Conservation (phyloP, 768 basidiomycete genomes). For the Collybiopsis luxurians region DNA sequence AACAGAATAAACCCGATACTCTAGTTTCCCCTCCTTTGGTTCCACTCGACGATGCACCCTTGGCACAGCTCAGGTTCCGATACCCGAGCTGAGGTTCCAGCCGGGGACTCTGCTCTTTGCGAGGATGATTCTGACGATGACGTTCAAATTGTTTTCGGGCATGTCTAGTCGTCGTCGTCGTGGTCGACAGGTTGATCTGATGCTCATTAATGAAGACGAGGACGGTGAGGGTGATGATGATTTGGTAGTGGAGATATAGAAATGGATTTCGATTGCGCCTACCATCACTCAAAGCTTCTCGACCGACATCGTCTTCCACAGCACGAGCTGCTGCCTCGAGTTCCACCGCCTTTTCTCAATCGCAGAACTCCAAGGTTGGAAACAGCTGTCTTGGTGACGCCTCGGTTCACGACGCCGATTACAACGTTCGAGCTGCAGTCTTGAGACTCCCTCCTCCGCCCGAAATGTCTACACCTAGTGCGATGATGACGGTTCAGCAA, state of each 20-base stretch:
- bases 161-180: constrained; percentile 19
- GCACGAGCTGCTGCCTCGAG: neutral
- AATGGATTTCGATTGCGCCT: neutral
- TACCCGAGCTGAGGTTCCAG: constrained; percentile 58
- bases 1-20: no score
- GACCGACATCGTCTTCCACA: neutral
- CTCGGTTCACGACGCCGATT: constrained; percentile 55
- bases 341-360: neutral
- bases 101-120: constrained; percentile 44
- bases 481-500: constrained; percentile 55
- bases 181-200: constrained; percentile 13
- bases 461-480: constrained; percentile 47
- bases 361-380: constrained; percentile 8
- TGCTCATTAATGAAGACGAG: constrained; percentile 18
- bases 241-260: constrained; percentile 6
- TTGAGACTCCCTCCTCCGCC: constrained; percentile 60
- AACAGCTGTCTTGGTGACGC: constrained; percentile 35
- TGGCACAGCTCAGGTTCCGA: constrained; percentile 43
- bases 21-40: constrained; percentile 40
- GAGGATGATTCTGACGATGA: constrained; percentile 49
- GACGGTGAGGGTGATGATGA: no score
- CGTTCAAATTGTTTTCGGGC: constrained; percentile 43
- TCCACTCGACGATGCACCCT: constrained; percentile 45
- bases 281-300: no score
- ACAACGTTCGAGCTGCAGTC: constrained; percentile 42